A percentile compares a stretch with the other conserved stretches of the same genome.
These are phyloP conservation scores for Sphaerosporella brunnea DNA, from an alignment of 495 filamentous ascomycete genomes.

Conservation along the genomic window DNA sequence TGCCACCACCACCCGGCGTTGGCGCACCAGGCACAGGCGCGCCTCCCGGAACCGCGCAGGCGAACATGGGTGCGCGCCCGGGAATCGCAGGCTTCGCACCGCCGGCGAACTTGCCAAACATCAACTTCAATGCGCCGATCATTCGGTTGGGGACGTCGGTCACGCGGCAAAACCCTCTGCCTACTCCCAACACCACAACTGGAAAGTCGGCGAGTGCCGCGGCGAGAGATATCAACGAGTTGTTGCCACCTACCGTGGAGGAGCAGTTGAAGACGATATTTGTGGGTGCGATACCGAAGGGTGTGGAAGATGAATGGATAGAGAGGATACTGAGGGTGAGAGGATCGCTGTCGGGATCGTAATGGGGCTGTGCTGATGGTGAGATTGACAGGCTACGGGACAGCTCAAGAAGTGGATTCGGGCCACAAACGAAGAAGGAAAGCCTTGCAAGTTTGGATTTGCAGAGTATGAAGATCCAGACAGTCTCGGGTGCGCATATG, in stretches of 20 bases:
- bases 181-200: constrained; percentile 27
- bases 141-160: constrained; percentile 71
- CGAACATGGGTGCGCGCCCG: constrained; percentile 47
- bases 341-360: neutral
- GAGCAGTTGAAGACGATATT: constrained; percentile 85
- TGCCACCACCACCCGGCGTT: constrained; percentile 46
- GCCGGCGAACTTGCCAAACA: constrained; percentile 83
- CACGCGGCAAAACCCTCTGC: constrained; percentile 34
- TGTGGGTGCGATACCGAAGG: constrained; percentile 67
- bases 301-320: constrained; percentile 61
- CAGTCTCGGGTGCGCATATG: constrained; percentile 68
- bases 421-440: constrained; percentile 62
- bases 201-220: constrained; percentile 18
- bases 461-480: constrained; percentile 91
- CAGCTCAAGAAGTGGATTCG: constrained; percentile 70
- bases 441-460: constrained; percentile 81
- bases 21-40: constrained; percentile 61
- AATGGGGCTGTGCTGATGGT: constrained; percentile 1
- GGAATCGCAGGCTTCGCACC: constrained; percentile 76
- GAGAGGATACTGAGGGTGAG: constrained; percentile 51
- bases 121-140: constrained; percentile 94
- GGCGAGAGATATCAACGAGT: constrained; percentile 33
- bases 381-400: constrained; percentile 41
- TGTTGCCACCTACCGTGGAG: constrained; percentile 72
- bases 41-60: constrained; percentile 63